Base-by-base conservation (phyloP, 2,329 filamentous ascomycete species). In the Tolypocladium amazonense region DNA sequence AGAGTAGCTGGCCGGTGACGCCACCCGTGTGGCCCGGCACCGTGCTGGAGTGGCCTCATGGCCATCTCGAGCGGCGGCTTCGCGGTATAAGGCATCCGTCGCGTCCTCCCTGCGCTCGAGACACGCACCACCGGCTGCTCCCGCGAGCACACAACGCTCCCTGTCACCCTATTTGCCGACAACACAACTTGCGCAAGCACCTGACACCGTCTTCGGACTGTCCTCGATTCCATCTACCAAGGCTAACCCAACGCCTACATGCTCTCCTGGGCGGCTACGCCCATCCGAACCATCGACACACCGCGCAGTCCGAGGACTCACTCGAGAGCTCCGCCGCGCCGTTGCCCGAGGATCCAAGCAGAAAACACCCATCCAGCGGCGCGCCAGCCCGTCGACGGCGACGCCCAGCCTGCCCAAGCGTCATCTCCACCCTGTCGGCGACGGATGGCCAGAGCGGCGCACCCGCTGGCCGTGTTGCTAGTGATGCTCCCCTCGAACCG, bases 211-310 rank as follows among this genome's bases (percentile, higher is more conserved):
- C 23, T 50, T n/a, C 27, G 30, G 27, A 53, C 12, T 35, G 50
- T 53, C 30, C 50, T 53, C 30, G 30, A 53, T 53, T 58, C 45
- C 43, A 39, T 50, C 45, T 58, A 58, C 33, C 45, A 30, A 60
- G 62, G 59, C 61, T 63, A 62, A 61, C 62, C 59, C 64, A 64
- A 62, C 59, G 57, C 59, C 57, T 60, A 59, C 61, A 59, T 54
- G 43, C 57, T 56, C 57, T 50, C 53, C 47, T 53, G 52, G 45
- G 45, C 56, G 50, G 47, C 20, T 30, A 52, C 50, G 12, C 30
- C 50, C 50, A 14, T 20, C 30, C 9, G 20, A 35, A 53, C 50
- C 30, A 14, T 35, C 50, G 50, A 53, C 50, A 35, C 20, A 35
- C 27, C 27, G 47, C 47, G 27, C 18, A 33, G 47, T 27, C 27